Evolutionary conservation across 2,329 filamentous ascomycete genomes (phyloP).

Genomic region (Clonostachys rhizophaga): DNA sequence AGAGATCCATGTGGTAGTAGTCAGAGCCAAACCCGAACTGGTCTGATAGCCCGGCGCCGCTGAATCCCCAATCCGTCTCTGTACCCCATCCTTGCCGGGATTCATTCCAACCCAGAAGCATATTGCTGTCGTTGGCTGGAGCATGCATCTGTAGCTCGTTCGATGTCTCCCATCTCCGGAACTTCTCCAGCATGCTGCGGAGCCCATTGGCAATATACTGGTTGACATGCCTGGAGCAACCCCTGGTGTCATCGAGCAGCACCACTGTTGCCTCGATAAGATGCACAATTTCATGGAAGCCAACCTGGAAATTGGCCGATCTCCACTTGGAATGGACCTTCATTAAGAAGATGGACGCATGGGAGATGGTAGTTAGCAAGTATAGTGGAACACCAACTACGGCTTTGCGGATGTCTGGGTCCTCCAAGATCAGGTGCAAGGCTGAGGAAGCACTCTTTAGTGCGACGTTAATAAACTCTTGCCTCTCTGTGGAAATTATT

Average conservation of each 20-base stretch:
- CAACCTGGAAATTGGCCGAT: constrained; percentile 14
- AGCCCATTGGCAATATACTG: constrained; percentile 20
- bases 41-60: neutral
- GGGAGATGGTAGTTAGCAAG: constrained; percentile 21
- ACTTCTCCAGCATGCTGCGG: constrained; percentile 18
- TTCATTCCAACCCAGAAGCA: constrained; percentile 1
- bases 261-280: constrained; percentile 15
- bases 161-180: constrained; percentile 11
- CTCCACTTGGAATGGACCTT: constrained; percentile 24
- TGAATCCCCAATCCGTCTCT: constrained; percentile 13
- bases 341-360: constrained; percentile 22
- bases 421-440: constrained; percentile 18
- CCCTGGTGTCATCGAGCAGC: constrained; percentile 13
- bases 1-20: neutral
- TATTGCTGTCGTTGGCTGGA: neutral
- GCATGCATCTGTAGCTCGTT: constrained; percentile 3
- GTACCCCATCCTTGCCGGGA: constrained; percentile 12
- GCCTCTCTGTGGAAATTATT: constrained; percentile 37
- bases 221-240: constrained; percentile 18
- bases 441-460: constrained; percentile 25
- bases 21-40: constrained; percentile 5
- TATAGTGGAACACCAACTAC: constrained; percentile 23
- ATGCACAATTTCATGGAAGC: constrained; percentile 20
- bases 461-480: constrained; percentile 34
- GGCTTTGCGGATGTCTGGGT: constrained; percentile 19